phyloP scores from a whole-genome alignment of 345 rosid genomes.

The Sonneratia alba region DNA sequence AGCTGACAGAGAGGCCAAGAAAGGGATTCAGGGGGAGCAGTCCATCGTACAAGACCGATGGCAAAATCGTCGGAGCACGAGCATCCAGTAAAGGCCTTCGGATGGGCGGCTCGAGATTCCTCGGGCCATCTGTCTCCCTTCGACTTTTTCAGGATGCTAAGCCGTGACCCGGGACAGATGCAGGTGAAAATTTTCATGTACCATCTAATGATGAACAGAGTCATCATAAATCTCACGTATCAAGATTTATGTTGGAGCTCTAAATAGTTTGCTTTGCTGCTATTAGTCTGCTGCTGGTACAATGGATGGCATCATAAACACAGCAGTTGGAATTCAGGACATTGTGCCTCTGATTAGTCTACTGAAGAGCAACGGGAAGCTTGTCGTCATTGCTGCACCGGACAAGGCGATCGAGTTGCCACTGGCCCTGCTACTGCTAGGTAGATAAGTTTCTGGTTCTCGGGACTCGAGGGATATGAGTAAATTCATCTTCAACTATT shows the following conservation, averaged over 20 bases:
- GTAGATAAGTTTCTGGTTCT: slow-evolving; percentile 5
- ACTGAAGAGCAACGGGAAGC: slow-evolving; percentile 39
- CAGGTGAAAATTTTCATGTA: slow-evolving; percentile 25
- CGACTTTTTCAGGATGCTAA: slow-evolving; percentile 8
- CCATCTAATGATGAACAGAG: neutral
- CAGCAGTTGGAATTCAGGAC: slow-evolving; percentile 38
- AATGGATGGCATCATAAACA: slow-evolving; percentile 56
- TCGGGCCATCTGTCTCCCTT: slow-evolving; percentile 1
- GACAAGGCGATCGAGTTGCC: slow-evolving; percentile 37
- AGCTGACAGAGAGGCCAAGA: too few relatives aligned
- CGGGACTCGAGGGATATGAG: neutral
- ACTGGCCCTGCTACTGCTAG: slow-evolving; percentile 13
- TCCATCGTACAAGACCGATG: neutral
- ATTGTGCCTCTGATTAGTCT: slow-evolving; percentile 36
- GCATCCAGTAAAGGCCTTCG: neutral
- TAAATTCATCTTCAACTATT: too few relatives aligned
- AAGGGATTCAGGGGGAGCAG: neutral
- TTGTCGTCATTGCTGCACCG: slow-evolving; percentile 44
- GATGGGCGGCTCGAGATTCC: slow-evolving; percentile 2
- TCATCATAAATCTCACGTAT: neutral
- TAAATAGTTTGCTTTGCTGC: neutral
- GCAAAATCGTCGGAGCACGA: neutral
- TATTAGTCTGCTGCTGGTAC: slow-evolving; percentile 11
- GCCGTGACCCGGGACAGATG: slow-evolving; percentile 47
- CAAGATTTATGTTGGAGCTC: neutral